Base-by-base conservation (phyloP, 176 grass and related monocot genomes). In the Triticum urartu region DNA sequence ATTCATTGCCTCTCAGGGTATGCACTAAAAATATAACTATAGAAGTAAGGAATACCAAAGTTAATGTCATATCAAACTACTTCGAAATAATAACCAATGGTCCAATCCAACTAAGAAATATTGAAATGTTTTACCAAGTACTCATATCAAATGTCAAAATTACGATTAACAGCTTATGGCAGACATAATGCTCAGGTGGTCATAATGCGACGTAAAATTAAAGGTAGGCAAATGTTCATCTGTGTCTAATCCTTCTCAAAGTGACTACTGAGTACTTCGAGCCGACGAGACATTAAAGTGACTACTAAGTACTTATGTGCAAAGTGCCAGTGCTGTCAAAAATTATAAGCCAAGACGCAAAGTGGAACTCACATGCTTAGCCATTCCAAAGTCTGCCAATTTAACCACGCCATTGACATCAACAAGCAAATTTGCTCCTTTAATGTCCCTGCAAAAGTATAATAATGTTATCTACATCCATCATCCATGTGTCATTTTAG, bases 381-480 rank as follows among this genome's bases (percentile, higher is more conserved):
- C 97, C 97, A 96, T 99, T 76, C 97, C 97, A 85, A 99, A 99
- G 81, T 99, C 97, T 77, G 97, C 97, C 75, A 99, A 83, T 89
- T 99, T 99, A 10, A 99, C 94, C 71, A 99, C 89, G 54, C 97
- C 97, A 87, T 96, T 94, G 58, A 91, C 88, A 78, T 99, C 97
- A 86, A 99, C 97, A 11, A 99, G 94, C 83, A 99, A 87, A 91
- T 99, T 99, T 68, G 97, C 94, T 84, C 97, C 97, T 90, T 99
- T 99, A 77, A 99, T 99, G 83, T 99, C 97, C 89, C 97, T 99
- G 83, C 71, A 96, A 77, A 81, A 87, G 79, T n/a, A 68, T 38
- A 81, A 79, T 15, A 45, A 60, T 67, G 72, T 75, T 54, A 81
- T 75, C 69, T 80, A 75, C 22, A 60, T 61, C 34, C 7, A 75